phyloP scores from a whole-genome alignment of 495 filamentous ascomycete species.

The Penicillium atrosanguineum region DNA sequence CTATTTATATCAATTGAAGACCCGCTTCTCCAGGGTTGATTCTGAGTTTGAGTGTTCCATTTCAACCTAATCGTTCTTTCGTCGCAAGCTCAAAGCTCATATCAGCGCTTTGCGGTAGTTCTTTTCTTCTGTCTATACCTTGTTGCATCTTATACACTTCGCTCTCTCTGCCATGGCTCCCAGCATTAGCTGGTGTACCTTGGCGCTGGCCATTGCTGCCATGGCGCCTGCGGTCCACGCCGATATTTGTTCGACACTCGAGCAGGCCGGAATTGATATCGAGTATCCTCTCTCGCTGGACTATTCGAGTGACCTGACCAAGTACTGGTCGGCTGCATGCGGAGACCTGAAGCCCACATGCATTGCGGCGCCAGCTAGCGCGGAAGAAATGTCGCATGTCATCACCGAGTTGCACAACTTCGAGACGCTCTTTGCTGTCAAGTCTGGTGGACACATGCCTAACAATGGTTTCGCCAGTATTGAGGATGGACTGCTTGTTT shows the following conservation, averaged over 20 bases:
- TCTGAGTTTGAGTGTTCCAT: background rate
- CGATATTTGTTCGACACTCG: slow-evolving; percentile 37
- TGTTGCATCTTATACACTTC: background rate
- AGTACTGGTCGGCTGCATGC: slow-evolving; percentile 44
- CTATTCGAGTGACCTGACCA: slow-evolving; percentile 26
- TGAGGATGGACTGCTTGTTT: slow-evolving; percentile 38
- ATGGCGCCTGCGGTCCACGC: slow-evolving; percentile 24
- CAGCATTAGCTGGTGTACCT: slow-evolving; percentile 19
- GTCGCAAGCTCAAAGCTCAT: background rate
- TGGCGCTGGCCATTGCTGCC: slow-evolving; percentile 20
- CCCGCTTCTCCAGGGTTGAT: background rate
- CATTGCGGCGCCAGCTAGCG: slow-evolving; percentile 38
- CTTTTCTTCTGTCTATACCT: background rate
- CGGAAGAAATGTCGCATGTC: slow-evolving; percentile 35
- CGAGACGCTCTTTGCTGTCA: slow-evolving; percentile 38
- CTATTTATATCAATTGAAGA: slow-evolving; percentile 3
- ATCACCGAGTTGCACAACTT: slow-evolving; percentile 37
- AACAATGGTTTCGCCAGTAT: slow-evolving; percentile 46
- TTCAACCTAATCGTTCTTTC: background rate
- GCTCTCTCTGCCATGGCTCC: slow-evolving; percentile 13
- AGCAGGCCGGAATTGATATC: slow-evolving; percentile 27
- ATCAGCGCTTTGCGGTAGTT: background rate
- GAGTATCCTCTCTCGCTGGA: slow-evolving; percentile 26
- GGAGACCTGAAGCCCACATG: slow-evolving; percentile 40
- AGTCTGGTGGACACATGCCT: slow-evolving; percentile 46